Conservation (phyloP, 2,329 filamentous ascomycete genomes). For the Tolypocladium nubicola region DNA sequence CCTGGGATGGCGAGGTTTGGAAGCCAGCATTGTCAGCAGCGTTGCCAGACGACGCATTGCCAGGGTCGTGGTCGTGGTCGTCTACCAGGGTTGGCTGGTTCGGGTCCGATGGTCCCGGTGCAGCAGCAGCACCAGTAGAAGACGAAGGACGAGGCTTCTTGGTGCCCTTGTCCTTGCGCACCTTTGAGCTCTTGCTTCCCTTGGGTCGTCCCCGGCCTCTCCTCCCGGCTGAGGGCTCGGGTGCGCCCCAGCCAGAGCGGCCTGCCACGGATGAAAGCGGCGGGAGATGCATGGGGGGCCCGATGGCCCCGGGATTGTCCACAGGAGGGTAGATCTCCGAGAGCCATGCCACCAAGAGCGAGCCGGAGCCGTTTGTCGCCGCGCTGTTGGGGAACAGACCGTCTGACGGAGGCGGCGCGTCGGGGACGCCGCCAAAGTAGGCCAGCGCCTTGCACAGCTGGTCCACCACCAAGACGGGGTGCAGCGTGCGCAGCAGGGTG, state of each 20-base stretch:
- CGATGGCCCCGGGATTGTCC: conserved; percentile 8
- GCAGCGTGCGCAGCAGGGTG: conserved; percentile 42
- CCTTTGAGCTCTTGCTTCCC: conserved; percentile 33
- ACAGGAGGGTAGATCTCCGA: conserved; percentile 49
- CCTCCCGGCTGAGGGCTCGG: conserved; percentile 17
- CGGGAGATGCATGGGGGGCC: background rate
- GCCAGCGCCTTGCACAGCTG: conserved; percentile 51
- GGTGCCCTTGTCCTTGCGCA: conserved; percentile 38
- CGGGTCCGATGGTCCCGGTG: background rate
- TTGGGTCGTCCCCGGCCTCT: conserved; percentile 44
- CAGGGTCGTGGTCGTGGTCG: background rate
- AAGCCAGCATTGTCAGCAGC: background rate
- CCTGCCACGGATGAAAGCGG: conserved; percentile 1
- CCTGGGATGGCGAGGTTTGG: background rate
- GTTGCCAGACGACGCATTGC: background rate
- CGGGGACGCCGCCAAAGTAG: conserved; percentile 53
- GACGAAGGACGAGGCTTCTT: conserved; percentile 25
- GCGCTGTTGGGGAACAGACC: conserved; percentile 46
- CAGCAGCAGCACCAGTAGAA: conserved; percentile 1
- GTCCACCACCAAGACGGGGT: conserved; percentile 47
- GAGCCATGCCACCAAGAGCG: conserved; percentile 50
- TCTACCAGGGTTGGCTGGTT: background rate
- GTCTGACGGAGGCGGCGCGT: conserved; percentile 38
- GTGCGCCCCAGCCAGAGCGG: background rate
- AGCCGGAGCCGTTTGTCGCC: conserved; percentile 44